Conservation (phyloP, 768 basidiomycete genomes). For the Suillus weaverae region DNA sequence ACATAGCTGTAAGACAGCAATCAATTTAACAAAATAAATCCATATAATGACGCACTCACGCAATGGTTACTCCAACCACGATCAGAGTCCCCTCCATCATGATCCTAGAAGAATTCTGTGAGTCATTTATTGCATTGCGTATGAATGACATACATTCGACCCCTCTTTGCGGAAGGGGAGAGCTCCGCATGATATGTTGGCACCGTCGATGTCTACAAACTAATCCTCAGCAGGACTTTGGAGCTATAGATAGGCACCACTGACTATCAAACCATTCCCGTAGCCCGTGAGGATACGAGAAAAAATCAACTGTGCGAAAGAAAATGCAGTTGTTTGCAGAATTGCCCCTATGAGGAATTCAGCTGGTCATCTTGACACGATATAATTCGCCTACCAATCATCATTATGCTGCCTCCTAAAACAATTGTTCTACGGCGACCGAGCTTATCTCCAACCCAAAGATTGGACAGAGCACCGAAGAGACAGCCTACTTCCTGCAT, state of each 20-base stretch:
- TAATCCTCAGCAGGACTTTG: background rate
- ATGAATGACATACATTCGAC: slow-evolving; percentile 27
- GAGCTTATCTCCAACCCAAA: slow-evolving; percentile 41
- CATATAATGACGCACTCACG: slow-evolving; percentile 25
- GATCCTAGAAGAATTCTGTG: slow-evolving; percentile 1
- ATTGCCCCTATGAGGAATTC: slow-evolving; percentile 24
- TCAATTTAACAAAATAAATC: background rate
- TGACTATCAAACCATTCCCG: slow-evolving; percentile 41
- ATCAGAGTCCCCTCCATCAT: slow-evolving; percentile 11
- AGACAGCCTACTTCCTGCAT: slow-evolving; percentile 45
- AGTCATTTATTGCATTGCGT: background rate
- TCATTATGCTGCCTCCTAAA: slow-evolving; percentile 41
- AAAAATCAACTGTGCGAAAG: slow-evolving; percentile 42
- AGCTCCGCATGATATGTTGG: slow-evolving; percentile 48
- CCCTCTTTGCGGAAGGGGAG: slow-evolving; percentile 41
- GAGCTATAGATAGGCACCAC: background rate
- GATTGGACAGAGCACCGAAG: slow-evolving; percentile 41
- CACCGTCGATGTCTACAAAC: slow-evolving; percentile 39
- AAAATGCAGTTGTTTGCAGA: slow-evolving; percentile 37
- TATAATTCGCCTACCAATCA: slow-evolving; percentile 29
- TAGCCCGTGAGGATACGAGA: slow-evolving; percentile 41
- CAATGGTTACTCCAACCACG: slow-evolving; percentile 38
- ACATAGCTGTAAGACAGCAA: background rate
- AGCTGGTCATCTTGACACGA: background rate
- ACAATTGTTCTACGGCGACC: slow-evolving; percentile 41